A percentile compares a stretch with the other conserved stretches of the same genome.
Evolutionary conservation across 805 yeast species (phyloP).

Genomic region (Phaffomyces antillensis): DNA sequence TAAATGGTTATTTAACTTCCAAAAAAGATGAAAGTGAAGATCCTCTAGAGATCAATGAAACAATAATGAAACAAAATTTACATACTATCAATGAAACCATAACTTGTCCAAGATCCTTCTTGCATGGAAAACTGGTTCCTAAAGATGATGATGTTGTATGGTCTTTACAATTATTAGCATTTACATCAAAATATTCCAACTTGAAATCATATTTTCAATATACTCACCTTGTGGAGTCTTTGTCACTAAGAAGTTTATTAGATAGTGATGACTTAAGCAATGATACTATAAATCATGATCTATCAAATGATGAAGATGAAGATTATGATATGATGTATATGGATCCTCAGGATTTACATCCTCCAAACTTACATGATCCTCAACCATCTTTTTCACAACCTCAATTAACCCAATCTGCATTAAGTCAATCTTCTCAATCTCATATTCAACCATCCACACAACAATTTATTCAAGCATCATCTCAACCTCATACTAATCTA

Average conservation of each 20-base stretch:
- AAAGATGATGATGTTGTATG: conserved; percentile 90
- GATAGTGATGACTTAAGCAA: not conserved
- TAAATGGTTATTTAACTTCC: not conserved
- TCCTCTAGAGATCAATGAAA: conserved; percentile 6
- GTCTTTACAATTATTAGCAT: conserved; percentile 88
- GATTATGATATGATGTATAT: conserved; percentile 6
- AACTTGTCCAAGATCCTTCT: conserved; percentile 45
- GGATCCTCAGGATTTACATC: not conserved
- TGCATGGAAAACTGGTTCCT: conserved; percentile 74
- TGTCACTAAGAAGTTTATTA: conserved; percentile 46
- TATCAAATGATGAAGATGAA: conserved; percentile 33
- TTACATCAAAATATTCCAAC: conserved; percentile 83
- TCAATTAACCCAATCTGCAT: not conserved
- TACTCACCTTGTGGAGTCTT: conserved; percentile 65
- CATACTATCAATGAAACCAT: conserved; percentile 22
- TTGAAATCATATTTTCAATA: conserved; percentile 68
- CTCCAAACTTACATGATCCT: not conserved
- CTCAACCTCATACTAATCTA: not conserved
- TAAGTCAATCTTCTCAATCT: not conserved
- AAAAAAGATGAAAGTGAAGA: not conserved
- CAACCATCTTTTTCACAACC: not conserved
- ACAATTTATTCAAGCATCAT: conserved; percentile 1
- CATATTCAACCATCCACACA: conserved; percentile 8
- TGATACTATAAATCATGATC: not conserved
- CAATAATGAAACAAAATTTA: conserved; percentile 8